phyloP scores from a whole-genome alignment of 1,284 basidiomycete genomes.

The Salmacisia buchloeana region DNA sequence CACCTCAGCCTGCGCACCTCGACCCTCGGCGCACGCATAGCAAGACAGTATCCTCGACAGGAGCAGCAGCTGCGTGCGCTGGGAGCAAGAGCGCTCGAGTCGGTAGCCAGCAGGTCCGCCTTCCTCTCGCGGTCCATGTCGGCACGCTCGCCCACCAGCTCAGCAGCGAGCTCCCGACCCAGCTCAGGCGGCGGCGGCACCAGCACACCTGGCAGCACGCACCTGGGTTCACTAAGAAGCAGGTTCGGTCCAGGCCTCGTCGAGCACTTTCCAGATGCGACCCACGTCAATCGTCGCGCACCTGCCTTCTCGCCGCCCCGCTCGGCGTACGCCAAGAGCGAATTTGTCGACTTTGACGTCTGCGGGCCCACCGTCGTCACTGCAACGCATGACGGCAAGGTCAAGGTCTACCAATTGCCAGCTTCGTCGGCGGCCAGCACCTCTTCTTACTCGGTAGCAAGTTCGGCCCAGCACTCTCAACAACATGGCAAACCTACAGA shows the following conservation, averaged over 20 bases:
- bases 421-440: neutral
- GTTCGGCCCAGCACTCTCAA: neutral
- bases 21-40: neutral
- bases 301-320: constrained; percentile 11
- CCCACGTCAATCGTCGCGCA: constrained; percentile 13
- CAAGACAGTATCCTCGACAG: no score
- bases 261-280: constrained; percentile 11
- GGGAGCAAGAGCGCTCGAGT: neutral
- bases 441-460: neutral
- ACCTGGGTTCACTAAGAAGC: no score
- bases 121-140: neutral
- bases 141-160: neutral
- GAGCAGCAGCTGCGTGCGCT: neutral
- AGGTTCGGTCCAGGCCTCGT: neutral
- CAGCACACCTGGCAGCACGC: neutral
- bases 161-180: neutral
- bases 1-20: neutral
- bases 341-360: constrained; percentile 1
- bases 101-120: neutral
- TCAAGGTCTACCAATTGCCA: neutral
- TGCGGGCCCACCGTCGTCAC: neutral
- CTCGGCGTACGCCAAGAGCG: neutral
- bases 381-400: neutral
- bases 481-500: neutral
- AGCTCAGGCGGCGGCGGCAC: neutral